These are phyloP conservation scores for Fraxinus quadrangulata DNA, from an alignment of 257 asterid species.

Conservation along the genomic window DNA sequence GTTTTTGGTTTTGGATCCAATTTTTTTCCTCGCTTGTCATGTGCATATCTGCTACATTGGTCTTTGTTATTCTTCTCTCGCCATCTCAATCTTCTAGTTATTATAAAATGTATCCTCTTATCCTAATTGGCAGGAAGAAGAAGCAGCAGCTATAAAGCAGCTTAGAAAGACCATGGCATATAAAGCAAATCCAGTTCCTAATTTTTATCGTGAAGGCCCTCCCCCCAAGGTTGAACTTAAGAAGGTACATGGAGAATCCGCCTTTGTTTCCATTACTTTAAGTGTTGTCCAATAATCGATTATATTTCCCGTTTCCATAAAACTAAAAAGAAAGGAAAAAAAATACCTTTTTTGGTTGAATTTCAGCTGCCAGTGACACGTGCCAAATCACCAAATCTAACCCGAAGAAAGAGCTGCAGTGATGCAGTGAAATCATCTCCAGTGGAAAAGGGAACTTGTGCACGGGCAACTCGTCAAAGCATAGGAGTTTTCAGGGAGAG, in stretches of 20 bases:
- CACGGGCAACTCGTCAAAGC: conserved; percentile 52
- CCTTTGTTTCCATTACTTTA: neutral
- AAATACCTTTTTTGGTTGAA: conserved; percentile 16
- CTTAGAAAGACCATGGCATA: conserved; percentile 74
- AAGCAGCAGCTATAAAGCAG: conserved; percentile 67
- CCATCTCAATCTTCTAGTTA: neutral
- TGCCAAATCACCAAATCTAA: conserved; percentile 84
- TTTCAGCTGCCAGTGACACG: conserved; percentile 92
- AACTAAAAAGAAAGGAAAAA: neutral
- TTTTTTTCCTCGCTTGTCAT: neutral
- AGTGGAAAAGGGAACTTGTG: conserved; percentile 40
- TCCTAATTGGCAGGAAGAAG: conserved; percentile 73
- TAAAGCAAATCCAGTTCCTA: conserved; percentile 91
- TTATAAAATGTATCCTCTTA: conserved; percentile 4
- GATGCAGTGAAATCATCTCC: conserved; percentile 56
- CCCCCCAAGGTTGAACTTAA: conserved; percentile 80
- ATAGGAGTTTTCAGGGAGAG: conserved; percentile 48
- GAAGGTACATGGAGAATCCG: conserved; percentile 49
- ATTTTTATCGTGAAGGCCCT: conserved; percentile 81
- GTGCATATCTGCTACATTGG: neutral
- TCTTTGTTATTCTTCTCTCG: neutral
- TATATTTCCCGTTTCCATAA: neutral
- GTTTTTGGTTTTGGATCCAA: neutral
- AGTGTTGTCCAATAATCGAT: neutral
- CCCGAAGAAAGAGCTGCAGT: conserved; percentile 82